Base-by-base conservation (phyloP, 208 protist species). In the Trypanosomatidae sp. region DNA sequence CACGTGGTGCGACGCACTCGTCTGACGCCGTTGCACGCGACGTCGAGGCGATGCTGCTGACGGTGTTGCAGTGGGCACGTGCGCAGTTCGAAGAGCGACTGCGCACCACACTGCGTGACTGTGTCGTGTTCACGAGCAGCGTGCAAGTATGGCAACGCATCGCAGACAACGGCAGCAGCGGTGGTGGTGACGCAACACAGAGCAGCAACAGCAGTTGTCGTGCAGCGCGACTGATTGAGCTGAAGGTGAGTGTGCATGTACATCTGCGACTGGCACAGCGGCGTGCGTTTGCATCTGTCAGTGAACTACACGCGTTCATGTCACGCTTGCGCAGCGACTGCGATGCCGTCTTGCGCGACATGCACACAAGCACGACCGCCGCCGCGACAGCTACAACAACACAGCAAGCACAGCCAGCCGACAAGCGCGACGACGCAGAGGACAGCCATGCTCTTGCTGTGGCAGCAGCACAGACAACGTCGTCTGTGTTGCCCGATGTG, bases 161-260 rank as follows among this genome's bases (percentile, higher is more conserved):
- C 0, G 10, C 10, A 18, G 2, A 13, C 13, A 10, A 11, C 18
- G 24, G 33, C 10, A 37, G 26, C 22, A 35, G n/a, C 30, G 11
- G n/a, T n/a, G 30, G 30, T 15, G n/a, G n/a, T 35, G n/a, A 35
- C 11, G n/a, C 30, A 35, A 35, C 30, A 35, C 30, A 35, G 11
- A 11, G 38, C 7, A 10, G 7, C 10, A 6, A 10, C 5, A 4
- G 46, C 1, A 16, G 45, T 2, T 32, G 33, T 11, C 20, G 21
- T 16, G 15, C 8, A n/a, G 10, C 28, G 6, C 28, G 22, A 23
- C 38, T 64, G 33, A 33, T 51, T 25, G 47, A 64, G 33, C 51
- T 66, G 8, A 92, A 88, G 50, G 7, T 92, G 3, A 88, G 78
- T 51, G 83, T 88, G 45, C 83, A 92, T 43, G 57, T 88, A 2